Conservation (phyloP, 2,329 filamentous ascomycete species). For the Emergomyces orientalis region DNA sequence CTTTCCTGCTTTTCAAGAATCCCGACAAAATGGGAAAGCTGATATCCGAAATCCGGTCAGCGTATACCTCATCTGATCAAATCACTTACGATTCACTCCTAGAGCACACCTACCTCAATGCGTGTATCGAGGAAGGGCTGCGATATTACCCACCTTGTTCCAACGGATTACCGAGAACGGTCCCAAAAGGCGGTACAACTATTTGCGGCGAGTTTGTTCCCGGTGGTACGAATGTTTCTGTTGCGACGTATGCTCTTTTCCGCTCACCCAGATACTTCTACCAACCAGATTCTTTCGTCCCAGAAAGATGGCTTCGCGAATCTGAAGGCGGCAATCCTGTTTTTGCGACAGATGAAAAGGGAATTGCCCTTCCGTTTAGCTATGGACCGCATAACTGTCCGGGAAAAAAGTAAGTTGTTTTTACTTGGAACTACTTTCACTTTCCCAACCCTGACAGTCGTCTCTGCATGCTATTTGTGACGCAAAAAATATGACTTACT, state of each 20-base stretch:
- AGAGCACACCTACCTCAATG: slow-evolving; percentile 21
- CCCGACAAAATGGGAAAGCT: slow-evolving; percentile 18
- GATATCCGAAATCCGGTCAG: slow-evolving; percentile 20
- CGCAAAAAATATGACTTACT: background rate
- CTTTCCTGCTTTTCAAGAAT: slow-evolving; percentile 21
- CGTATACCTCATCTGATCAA: slow-evolving; percentile 17
- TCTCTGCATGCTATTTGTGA: too few relatives aligned
- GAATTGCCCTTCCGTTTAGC: slow-evolving; percentile 24
- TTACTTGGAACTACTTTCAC: background rate
- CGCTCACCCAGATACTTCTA: slow-evolving; percentile 24
- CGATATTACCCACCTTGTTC: slow-evolving; percentile 24
- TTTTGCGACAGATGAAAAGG: slow-evolving; percentile 24
- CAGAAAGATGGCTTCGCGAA: slow-evolving; percentile 33
- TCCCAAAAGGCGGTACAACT: slow-evolving; percentile 22
- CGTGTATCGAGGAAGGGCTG: slow-evolving; percentile 21
- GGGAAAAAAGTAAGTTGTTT: slow-evolving; percentile 28
- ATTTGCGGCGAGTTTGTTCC: slow-evolving; percentile 22
- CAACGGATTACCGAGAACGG: slow-evolving; percentile 24
- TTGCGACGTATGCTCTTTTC: slow-evolving; percentile 26
- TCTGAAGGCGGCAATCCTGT: slow-evolving; percentile 16
- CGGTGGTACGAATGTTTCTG: slow-evolving; percentile 15
- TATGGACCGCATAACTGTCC: slow-evolving; percentile 30
- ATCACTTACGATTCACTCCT: slow-evolving; percentile 16
- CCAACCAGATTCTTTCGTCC: slow-evolving; percentile 20
- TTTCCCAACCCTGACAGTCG: background rate